Evolutionary conservation across 2,329 filamentous ascomycete species (phyloP), one percentile per base, ranked within the genome.

Genomic region (Cordyceps tenuipes): DNA sequence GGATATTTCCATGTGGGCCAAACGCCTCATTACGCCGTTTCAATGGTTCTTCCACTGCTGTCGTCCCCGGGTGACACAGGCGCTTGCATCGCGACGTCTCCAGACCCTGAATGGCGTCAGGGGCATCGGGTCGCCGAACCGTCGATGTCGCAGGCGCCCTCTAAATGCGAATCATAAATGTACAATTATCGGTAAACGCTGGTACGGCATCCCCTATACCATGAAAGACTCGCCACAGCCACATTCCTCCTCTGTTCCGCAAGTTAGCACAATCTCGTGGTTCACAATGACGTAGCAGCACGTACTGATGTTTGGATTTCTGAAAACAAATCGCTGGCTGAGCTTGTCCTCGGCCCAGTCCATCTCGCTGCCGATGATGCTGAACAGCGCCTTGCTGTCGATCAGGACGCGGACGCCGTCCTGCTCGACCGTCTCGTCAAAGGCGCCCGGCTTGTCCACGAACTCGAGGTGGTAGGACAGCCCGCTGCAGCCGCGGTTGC

Each of bases 361-460:
- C 94, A 99, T 99, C 76, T 97, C 93, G 70, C 89, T 96, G 5
- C 94, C 94, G 68, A 99, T 97, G 58, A 99, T 97, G 74, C 93
- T 97, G 72, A 99, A 92, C 54, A 99, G 77, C 47, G 94, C 94
- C 78, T 97, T 97, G 80, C 90, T 96, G 73, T 99, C 94, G 61
- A 99, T 94, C 71, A 97, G 73, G 39, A 99, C 93, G 75, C 90
- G 93, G 61, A 99, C 93, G 0, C 93, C 94, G 68, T 97, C 94
- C 72, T 99, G 94, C 71, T 95, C 92, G 1, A 99, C 91, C 56
- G 87, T 81, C 74, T 99, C 94, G 68, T 99, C 94, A 68, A 97
- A 93, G 43, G 83, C 79, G 4, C 86, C 91, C 0, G 93, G 83
- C 79, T 92, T 92, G 67, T 97, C 92, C 54, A 97, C 93, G 68